These are phyloP conservation scores for Penicillium odoratum DNA, from an alignment of 495 filamentous ascomycete genomes.

Conservation along the genomic window DNA sequence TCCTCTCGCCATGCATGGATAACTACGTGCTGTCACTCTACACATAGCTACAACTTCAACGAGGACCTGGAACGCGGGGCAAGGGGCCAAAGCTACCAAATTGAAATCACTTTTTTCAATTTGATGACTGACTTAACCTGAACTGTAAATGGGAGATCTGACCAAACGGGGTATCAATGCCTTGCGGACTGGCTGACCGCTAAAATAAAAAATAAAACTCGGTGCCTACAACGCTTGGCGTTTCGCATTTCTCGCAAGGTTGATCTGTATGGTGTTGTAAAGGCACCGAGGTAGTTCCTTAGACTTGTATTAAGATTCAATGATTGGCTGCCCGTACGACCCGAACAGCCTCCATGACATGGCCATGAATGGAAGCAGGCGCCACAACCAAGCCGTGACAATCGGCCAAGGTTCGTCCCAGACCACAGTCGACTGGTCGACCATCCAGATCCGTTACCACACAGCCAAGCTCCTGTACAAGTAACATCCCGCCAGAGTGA, in stretches of 20 bases:
- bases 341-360: conserved; percentile 39
- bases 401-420: conserved; percentile 38
- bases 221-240: not conserved
- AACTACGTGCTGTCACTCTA: not conserved
- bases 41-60: not conserved
- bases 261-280: not conserved
- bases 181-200: conserved; percentile 4
- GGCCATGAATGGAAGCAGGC: conserved; percentile 38
- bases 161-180: conserved; percentile 6
- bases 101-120: not conserved
- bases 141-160: not conserved
- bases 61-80: conserved; percentile 10
- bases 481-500: conserved; percentile 67
- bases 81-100: conserved; percentile 9
- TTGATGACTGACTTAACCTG: not conserved
- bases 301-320: not conserved
- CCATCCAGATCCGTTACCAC: conserved; percentile 63
- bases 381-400: conserved; percentile 49
- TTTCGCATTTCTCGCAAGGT: not conserved
- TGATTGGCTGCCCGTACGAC: conserved; percentile 13
- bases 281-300: not conserved
- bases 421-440: conserved; percentile 37
- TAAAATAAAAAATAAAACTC: conserved; percentile 2
- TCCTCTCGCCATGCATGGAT: not conserved
- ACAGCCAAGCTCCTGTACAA: conserved; percentile 65